Conservation (phyloP, 306 rosid genomes). For the Vigna angularis region DNA sequence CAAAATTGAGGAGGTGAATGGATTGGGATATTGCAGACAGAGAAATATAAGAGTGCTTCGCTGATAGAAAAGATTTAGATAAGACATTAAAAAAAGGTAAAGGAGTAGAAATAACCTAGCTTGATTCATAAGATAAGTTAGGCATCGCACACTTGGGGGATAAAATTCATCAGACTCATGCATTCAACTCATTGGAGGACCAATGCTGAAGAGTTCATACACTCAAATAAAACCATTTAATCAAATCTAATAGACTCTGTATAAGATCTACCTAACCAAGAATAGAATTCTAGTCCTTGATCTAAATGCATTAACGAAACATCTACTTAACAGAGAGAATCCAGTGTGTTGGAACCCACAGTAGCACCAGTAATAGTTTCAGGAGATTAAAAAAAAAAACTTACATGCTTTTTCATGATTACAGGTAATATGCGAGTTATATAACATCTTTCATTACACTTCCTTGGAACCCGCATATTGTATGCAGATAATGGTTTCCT, state of each 20-base stretch:
- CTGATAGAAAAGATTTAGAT: slow-evolving; percentile 15
- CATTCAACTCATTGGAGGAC: slow-evolving; percentile 27
- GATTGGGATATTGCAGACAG: slow-evolving; percentile 27
- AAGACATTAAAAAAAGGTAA: slow-evolving; percentile 28
- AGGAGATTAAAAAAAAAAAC: slow-evolving; percentile 59
- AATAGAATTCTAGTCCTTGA: slow-evolving; percentile 37
- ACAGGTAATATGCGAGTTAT: slow-evolving; percentile 83
- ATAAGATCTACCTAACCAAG: slow-evolving; percentile 29
- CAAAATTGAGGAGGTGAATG: neutral
- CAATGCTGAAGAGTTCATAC: slow-evolving; percentile 24
- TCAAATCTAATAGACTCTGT: slow-evolving; percentile 3
- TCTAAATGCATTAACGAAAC: slow-evolving; percentile 17
- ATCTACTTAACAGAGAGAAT: slow-evolving; percentile 21
- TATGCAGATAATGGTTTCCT: slow-evolving; percentile 67
- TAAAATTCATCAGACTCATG: slow-evolving; percentile 17
- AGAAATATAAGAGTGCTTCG: slow-evolving; percentile 23
- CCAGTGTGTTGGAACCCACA: slow-evolving; percentile 24
- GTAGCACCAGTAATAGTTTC: slow-evolving; percentile 34
- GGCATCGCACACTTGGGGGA: slow-evolving; percentile 18
- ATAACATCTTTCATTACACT: slow-evolving; percentile 95
- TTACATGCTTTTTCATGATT: slow-evolving; percentile 90
- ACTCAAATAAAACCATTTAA: slow-evolving; percentile 18
- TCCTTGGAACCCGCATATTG: slow-evolving; percentile 95
- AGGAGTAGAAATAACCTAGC: slow-evolving; percentile 18
- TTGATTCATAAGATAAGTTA: slow-evolving; percentile 15